Evolutionary conservation across 2,329 filamentous ascomycete genomes (phyloP).

Genomic region (Pseudocercospora pini-densiflorae): DNA sequence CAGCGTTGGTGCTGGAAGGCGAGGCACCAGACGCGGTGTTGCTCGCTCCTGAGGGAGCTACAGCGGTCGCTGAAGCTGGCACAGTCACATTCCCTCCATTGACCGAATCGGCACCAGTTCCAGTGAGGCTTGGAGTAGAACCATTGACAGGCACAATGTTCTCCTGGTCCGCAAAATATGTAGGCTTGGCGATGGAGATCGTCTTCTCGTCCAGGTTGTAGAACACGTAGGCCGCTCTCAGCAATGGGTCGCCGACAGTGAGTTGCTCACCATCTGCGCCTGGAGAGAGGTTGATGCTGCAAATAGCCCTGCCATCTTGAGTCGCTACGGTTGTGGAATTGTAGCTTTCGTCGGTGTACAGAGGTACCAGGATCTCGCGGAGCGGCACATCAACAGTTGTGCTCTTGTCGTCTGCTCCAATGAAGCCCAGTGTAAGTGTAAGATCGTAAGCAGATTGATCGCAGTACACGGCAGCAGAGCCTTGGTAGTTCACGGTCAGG

Average conservation of each 20-base stretch:
- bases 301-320: background rate
- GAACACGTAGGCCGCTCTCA: background rate
- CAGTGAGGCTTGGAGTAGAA: background rate
- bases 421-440: background rate
- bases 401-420: background rate
- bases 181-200: conserved; percentile 1
- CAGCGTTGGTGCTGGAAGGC: background rate
- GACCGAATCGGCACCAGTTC: background rate
- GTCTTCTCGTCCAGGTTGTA: conserved; percentile 1
- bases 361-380: background rate
- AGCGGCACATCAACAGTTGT: background rate
- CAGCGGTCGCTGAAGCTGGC: background rate
- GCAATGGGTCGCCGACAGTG: background rate
- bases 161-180: conserved; percentile 2
- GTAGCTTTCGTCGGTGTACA: background rate
- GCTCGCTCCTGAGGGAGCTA: background rate
- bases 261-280: background rate
- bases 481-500: background rate
- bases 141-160: conserved; percentile 4
- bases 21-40: background rate
- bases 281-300: background rate
- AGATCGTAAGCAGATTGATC: conserved; percentile 4
- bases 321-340: background rate
- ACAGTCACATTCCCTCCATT: background rate
- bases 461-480: background rate